These are phyloP conservation scores for Phytophthora citricola DNA, from an alignment of 352 stramenopile genomes.

Conservation along the genomic window DNA sequence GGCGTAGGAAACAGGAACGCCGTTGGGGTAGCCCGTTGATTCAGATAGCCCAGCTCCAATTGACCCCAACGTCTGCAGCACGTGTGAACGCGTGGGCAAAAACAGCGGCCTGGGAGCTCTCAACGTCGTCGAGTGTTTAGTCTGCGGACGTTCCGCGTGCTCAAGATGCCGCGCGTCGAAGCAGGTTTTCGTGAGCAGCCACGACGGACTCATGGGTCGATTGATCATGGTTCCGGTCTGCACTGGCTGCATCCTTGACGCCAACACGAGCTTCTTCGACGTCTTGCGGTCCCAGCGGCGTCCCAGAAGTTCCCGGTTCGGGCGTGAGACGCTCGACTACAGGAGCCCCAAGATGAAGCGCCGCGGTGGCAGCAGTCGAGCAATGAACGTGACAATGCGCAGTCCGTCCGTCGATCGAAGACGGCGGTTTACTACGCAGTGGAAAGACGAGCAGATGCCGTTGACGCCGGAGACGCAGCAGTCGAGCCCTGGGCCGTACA, in stretches of 20 bases:
- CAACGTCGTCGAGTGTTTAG: slow-evolving; percentile 33
- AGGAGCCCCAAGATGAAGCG: slow-evolving; percentile 9
- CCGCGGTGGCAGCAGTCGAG: slow-evolving; percentile 11
- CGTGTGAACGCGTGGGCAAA: slow-evolving; percentile 30
- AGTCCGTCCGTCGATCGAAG: slow-evolving; percentile 21
- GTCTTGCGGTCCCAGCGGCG: slow-evolving; percentile 18
- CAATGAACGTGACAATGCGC: slow-evolving; percentile 12
- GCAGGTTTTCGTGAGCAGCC: slow-evolving; percentile 50
- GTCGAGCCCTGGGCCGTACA: slow-evolving; percentile 19
- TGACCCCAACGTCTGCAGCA: slow-evolving; percentile 20
- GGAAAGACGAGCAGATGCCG: slow-evolving; percentile 11
- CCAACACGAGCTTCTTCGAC: slow-evolving; percentile 40
- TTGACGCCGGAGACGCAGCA: slow-evolving; percentile 21
- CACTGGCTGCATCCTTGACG: slow-evolving; percentile 44
- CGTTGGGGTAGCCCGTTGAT: slow-evolving; percentile 8
- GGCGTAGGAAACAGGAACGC: slow-evolving; percentile 16
- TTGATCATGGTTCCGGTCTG: slow-evolving; percentile 49
- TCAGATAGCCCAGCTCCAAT: slow-evolving; percentile 6
- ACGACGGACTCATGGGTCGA: slow-evolving; percentile 40
- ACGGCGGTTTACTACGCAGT: slow-evolving; percentile 12
- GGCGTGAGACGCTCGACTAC: slow-evolving; percentile 11
- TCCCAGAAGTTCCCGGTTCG: slow-evolving; percentile 9
- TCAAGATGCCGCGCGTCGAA: slow-evolving; percentile 35
- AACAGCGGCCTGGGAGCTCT: slow-evolving; percentile 23
- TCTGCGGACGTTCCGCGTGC: slow-evolving; percentile 35